Percentiles rank a stretch among this genome's conserved stretches.
phyloP scores from a whole-genome alignment of 2,329 filamentous ascomycete genomes.

The Alternaria angustiovoidea region DNA sequence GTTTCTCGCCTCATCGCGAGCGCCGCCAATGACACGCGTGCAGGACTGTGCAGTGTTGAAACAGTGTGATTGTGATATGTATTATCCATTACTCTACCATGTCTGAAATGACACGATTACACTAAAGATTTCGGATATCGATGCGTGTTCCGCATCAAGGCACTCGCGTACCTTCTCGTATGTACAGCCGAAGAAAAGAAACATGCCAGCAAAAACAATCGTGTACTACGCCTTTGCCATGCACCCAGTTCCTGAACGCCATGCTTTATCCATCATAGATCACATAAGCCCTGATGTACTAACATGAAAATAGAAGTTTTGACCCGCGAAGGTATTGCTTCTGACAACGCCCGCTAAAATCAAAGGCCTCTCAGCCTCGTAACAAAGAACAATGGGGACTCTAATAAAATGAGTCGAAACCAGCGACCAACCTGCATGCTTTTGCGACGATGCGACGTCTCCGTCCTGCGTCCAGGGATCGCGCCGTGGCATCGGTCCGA shows the following conservation, averaged over 20 bases:
- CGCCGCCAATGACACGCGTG: constrained; percentile 3
- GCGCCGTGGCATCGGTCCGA: constrained; percentile 12
- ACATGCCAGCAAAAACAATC: constrained; percentile 18
- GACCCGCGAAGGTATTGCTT: constrained; percentile 36
- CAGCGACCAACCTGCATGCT: neutral
- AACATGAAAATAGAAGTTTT: constrained; percentile 36
- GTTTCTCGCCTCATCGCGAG: constrained; percentile 6
- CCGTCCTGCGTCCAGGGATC: constrained; percentile 5
- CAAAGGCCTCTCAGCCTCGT: constrained; percentile 7
- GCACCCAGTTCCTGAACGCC: constrained; percentile 32
- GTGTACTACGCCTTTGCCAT: constrained; percentile 28
- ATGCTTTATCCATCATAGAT: constrained; percentile 22
- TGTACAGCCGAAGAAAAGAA: constrained; percentile 18
- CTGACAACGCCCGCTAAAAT: constrained; percentile 37
- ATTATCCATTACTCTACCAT: constrained; percentile 15
- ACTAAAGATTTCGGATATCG: constrained; percentile 16
- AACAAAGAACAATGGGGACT: constrained; percentile 18
- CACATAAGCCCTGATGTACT: constrained; percentile 32
- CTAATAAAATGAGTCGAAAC: constrained; percentile 13
- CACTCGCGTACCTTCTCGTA: constrained; percentile 10
- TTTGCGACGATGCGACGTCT: constrained; percentile 1
- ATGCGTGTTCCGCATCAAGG: constrained; percentile 9
- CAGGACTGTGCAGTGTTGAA: neutral
- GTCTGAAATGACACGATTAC: constrained; percentile 14
- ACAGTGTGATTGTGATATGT: constrained; percentile 8